phyloP scores from a whole-genome alignment of 2,329 filamentous ascomycete genomes.

The Teratosphaeria destructans region DNA sequence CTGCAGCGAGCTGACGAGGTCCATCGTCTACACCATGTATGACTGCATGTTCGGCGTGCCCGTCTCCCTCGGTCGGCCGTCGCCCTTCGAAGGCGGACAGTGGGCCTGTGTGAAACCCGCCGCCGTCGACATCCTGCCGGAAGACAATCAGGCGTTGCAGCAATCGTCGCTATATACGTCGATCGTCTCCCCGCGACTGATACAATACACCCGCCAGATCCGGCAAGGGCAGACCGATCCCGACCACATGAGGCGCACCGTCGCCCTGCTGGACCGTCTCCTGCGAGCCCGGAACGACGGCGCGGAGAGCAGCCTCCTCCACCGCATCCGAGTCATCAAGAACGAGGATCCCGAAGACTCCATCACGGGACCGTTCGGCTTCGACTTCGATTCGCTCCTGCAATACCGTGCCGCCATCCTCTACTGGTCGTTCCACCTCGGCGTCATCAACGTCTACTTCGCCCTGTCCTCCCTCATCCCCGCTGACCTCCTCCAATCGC shows the following conservation, averaged over 20 bases:
- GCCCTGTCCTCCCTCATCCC: background rate
- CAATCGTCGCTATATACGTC: background rate
- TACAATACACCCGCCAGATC: background rate
- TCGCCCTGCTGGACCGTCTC: background rate
- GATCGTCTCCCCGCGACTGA: background rate
- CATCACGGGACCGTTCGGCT: background rate
- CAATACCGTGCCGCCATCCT: background rate
- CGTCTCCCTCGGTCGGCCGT: background rate
- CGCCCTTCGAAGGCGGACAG: background rate
- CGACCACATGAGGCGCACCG: background rate
- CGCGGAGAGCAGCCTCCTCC: background rate
- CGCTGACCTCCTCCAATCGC: background rate
- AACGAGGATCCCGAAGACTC: background rate
- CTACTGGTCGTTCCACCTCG: background rate
- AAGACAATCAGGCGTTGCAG: background rate
- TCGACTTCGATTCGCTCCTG: background rate
- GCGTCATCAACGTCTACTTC: background rate
- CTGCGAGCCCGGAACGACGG: background rate
- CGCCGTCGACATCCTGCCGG: background rate
- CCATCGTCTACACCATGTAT: background rate
- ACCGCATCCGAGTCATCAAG: background rate
- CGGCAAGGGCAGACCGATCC: background rate
- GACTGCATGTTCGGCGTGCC: background rate
- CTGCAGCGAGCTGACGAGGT: background rate
- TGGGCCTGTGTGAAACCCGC: background rate